These are phyloP conservation scores for Alternaria brassicicola DNA, from an alignment of 2,329 filamentous ascomycete genomes.

Conservation along the genomic window DNA sequence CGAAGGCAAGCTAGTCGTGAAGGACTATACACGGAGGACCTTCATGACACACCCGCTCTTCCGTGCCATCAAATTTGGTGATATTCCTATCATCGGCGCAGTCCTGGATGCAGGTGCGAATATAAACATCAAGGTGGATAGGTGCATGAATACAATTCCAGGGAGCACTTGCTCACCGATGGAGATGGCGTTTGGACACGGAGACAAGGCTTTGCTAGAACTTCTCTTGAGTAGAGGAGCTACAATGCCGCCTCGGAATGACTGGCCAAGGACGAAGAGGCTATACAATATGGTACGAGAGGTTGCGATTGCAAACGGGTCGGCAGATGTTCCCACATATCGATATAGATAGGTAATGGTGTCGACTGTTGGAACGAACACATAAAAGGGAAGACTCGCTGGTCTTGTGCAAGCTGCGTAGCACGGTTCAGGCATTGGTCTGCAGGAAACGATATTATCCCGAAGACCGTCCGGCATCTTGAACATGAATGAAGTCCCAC, in stretches of 20 bases:
- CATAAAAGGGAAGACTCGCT: background rate
- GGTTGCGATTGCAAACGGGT: background rate
- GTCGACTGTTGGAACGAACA: background rate
- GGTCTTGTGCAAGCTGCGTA: background rate
- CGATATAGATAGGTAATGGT: background rate
- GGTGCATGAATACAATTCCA: background rate
- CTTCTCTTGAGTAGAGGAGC: background rate
- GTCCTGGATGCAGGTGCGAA: background rate
- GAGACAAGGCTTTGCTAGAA: background rate
- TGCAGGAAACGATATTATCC: background rate
- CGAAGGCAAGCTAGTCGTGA: background rate
- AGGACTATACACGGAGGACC: background rate
- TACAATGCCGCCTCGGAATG: background rate
- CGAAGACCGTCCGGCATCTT: background rate
- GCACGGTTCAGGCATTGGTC: background rate
- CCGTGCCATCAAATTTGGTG: background rate
- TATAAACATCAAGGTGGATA: background rate
- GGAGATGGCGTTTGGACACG: background rate
- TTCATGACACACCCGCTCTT: background rate
- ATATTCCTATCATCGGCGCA: background rate
- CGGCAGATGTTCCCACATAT: background rate
- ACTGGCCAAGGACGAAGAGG: background rate
- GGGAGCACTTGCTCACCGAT: background rate
- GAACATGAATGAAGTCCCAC: background rate
- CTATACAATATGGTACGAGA: background rate